Base-by-base conservation (phyloP, 202 grass and related monocot genomes). In the Schoenoplectus triqueter region DNA sequence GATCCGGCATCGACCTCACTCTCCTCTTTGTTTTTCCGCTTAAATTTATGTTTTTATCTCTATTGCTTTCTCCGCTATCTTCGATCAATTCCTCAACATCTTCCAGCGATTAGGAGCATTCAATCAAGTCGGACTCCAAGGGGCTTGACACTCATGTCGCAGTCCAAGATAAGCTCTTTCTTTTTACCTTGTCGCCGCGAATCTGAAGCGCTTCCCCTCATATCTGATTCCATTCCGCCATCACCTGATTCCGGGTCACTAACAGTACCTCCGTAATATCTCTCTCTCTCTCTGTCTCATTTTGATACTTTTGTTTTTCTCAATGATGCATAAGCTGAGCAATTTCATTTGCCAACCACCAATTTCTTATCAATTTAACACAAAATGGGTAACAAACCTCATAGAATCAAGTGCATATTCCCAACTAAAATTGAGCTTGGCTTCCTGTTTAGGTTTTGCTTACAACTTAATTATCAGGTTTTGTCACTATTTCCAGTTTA, bases 151-250 rank as follows among this genome's bases (percentile, higher is more conserved):
- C 48, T 13, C 64, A 83, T 83, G 81, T 67, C 81, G 0, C 63
- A 83, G 14, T 69, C 81, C 64, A 83, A 83, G 64, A 83, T 83
- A 66, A 83, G 50, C 65, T 66, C 65, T 42, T 83, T 83, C 65
- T 83, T 83, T 49, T 44, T 42, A 10, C 65, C 65, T 40, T 69
- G 64, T 31, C 31, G 31, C 31, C 31, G 31, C 31, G 31, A 31
- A 42, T 83, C 64, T 46, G 48, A 83, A 31, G 14, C 1, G 14
- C 31, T 31, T 31, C 31, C 31, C 31, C 31, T 31, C 31, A 31
- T 31, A 31, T 31, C 31, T 31, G 31, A 31, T 31, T 31, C 56
- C 0, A 20, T 10, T 57, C 78, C 84, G 40, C 49, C 81, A 7
- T 31, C 31, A 14, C 9, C 81, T 31, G 72, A 85, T 51, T 42